A percentile compares a stretch with the other conserved stretches of the same genome.
These are phyloP conservation scores for Pyrenochaeta sp. DNA, from an alignment of 2,329 filamentous ascomycete species.

Conservation along the genomic window DNA sequence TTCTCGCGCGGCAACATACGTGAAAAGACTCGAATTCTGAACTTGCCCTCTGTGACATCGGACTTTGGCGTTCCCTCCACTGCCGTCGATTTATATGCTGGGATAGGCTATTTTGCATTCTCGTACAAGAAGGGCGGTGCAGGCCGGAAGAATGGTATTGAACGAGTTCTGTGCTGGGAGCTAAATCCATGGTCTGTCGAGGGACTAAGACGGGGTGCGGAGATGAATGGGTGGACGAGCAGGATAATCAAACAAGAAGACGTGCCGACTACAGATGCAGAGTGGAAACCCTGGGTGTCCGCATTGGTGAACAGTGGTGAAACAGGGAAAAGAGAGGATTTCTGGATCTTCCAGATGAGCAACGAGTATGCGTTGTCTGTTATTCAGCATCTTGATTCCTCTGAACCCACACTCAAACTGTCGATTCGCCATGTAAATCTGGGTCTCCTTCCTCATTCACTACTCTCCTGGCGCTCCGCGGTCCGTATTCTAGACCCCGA, in stretches of 20 bases:
- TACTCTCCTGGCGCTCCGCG: conserved; percentile 59
- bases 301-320: background rate
- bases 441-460: conserved; percentile 64
- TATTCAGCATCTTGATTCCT: background rate
- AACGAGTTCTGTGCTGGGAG: conserved; percentile 83
- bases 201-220: conserved; percentile 53
- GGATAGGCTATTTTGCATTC: conserved; percentile 94
- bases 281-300: background rate
- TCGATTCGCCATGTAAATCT: conserved; percentile 66
- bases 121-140: conserved; percentile 75
- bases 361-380: conserved; percentile 45
- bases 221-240: conserved; percentile 50
- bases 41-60: conserved; percentile 45
- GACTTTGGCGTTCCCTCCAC: conserved; percentile 22
- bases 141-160: conserved; percentile 66
- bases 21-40: conserved; percentile 81
- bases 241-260: conserved; percentile 14
- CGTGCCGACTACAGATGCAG: background rate
- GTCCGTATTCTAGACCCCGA: conserved; percentile 56
- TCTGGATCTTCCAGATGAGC: conserved; percentile 53
- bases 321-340: conserved; percentile 12
- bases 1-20: conserved; percentile 90
- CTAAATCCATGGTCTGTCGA: conserved; percentile 70
- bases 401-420: conserved; percentile 18
- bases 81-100: conserved; percentile 83